Percentiles rank a stretch among this genome's conserved stretches.
Evolutionary conservation across 345 rosid species (phyloP).

Genomic region (Excoecaria agallocha): DNA sequence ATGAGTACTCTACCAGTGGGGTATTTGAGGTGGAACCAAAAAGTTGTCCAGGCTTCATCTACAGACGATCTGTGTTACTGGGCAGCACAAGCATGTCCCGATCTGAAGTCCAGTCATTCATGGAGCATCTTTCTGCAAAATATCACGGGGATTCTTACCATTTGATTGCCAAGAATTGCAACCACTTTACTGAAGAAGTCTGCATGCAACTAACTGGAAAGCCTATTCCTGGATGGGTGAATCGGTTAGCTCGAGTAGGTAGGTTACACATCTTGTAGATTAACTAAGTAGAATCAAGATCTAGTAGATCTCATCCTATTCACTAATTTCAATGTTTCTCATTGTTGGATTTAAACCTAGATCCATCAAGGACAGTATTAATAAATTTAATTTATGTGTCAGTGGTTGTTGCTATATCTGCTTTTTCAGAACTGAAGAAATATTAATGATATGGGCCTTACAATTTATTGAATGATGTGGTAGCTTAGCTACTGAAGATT

Average conservation of each 20-base stretch:
- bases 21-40: constrained; percentile 91
- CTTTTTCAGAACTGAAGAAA: background rate
- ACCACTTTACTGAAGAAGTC: constrained; percentile 88
- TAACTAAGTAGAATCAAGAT: background rate
- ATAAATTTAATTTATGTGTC: too few relatives aligned
- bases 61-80: constrained; percentile 70
- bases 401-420: background rate
- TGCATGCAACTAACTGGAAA: constrained; percentile 69
- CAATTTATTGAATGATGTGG: background rate
- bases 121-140: constrained; percentile 70
- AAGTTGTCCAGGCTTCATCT: constrained; percentile 90
- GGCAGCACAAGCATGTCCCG: constrained; percentile 67
- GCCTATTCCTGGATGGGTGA: constrained; percentile 93
- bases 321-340: background rate
- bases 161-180: constrained; percentile 97
- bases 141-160: constrained; percentile 88
- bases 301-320: background rate
- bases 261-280: constrained; percentile 22
- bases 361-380: background rate
- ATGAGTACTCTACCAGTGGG: constrained; percentile 77
- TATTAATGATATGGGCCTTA: too few relatives aligned
- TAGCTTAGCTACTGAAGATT: background rate
- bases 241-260: constrained; percentile 87
- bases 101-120: constrained; percentile 69
- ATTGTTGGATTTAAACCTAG: background rate